These are phyloP conservation scores for Sphagnum tenellum DNA, from an alignment of 225 moss, liverwort and hornwort species.

Conservation along the genomic window DNA sequence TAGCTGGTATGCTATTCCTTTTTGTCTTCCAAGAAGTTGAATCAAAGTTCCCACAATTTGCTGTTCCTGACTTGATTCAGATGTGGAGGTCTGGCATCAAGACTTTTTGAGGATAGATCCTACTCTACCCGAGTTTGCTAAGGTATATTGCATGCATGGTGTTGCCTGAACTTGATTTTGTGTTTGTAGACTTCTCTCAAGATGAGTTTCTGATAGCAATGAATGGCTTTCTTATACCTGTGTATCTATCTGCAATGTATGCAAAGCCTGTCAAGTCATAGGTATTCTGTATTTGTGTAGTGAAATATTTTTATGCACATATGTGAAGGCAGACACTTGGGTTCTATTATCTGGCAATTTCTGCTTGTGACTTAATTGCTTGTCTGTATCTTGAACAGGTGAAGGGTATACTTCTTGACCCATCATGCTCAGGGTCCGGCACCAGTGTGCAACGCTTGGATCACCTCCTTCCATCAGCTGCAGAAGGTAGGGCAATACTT, in stretches of 20 bases:
- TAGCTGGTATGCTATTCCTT: neutral
- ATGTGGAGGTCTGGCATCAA: slow-evolving; percentile 65
- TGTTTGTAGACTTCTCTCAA: no score
- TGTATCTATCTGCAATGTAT: no score
- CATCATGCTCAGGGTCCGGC: slow-evolving; percentile 96
- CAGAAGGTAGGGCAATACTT: slow-evolving; percentile 19
- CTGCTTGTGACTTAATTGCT: no score
- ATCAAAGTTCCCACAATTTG: neutral
- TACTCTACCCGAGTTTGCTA: slow-evolving; percentile 41
- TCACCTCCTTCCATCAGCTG: slow-evolving; percentile 82
- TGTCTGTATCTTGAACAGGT: slow-evolving; percentile 33
- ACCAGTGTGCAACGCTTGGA: slow-evolving; percentile 79
- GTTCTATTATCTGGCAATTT: no score
- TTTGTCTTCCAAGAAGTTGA: neutral
- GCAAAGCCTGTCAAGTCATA: no score
- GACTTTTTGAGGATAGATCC: slow-evolving; percentile 66
- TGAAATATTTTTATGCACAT: no score
- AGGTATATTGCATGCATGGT: slow-evolving; percentile 23
- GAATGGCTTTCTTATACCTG: no score
- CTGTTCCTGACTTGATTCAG: slow-evolving; percentile 35
- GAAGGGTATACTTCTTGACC: slow-evolving; percentile 80
- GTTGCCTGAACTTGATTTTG: no score
- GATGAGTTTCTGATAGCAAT: no score
- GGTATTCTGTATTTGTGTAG: no score
- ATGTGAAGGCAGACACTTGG: no score